A percentile compares a stretch with the other conserved stretches of the same genome.
phyloP scores from a whole-genome alignment of 768 basidiomycete genomes.

The Lanmaoa rubissima region DNA sequence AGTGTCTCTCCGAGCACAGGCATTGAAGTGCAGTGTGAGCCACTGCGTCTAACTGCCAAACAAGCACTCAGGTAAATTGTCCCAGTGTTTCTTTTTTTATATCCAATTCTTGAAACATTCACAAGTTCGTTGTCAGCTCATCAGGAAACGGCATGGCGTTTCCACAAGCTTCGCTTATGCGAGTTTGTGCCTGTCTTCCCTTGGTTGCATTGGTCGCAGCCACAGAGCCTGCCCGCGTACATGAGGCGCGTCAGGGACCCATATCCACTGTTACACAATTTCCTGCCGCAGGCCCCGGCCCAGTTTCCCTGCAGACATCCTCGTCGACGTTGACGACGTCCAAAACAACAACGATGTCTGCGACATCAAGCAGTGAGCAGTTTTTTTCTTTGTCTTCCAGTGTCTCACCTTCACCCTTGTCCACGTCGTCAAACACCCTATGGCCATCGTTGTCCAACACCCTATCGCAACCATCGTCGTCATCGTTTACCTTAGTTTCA shows the following conservation, averaged over 20 bases:
- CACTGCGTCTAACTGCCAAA: background rate
- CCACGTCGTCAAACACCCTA: background rate
- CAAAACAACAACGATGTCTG: constrained; percentile 9
- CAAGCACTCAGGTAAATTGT: background rate
- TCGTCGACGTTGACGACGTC: constrained; percentile 4
- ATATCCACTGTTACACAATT: background rate
- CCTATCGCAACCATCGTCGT: background rate
- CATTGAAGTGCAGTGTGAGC: background rate
- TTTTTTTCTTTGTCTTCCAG: constrained; percentile 1
- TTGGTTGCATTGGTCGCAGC: constrained; percentile 15
- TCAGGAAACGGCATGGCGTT: constrained; percentile 17
- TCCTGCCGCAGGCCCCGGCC: constrained; percentile 3
- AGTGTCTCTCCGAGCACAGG: background rate
- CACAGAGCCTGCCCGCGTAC: constrained; percentile 10
- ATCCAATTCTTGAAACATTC: background rate
- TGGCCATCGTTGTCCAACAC: background rate
- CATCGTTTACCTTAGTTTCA: constrained; percentile 8
- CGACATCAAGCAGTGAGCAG: constrained; percentile 16
- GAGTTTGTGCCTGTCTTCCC: constrained; percentile 5
- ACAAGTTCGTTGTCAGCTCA: background rate
- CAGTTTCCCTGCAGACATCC: constrained; percentile 3
- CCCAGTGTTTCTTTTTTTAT: background rate
- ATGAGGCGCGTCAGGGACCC: constrained; percentile 25
- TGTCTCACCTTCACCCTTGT: constrained; percentile 1
- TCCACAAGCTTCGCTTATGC: constrained; percentile 1